Conservation (phyloP, 2,329 filamentous ascomycete genomes). For the Trichoderma sp. region DNA sequence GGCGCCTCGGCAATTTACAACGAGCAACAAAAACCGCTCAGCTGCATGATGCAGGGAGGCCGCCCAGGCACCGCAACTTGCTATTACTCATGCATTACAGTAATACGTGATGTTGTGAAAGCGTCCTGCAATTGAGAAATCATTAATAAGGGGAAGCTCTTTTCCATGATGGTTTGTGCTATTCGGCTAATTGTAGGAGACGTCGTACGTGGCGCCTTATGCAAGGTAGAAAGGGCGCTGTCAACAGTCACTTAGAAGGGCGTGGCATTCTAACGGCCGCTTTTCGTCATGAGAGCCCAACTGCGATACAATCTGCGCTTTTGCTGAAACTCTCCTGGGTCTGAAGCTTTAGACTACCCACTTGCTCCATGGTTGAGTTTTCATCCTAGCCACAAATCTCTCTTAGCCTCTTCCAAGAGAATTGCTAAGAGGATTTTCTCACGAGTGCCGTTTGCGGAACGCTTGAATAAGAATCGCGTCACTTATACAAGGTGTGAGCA, state of each 20-base stretch:
- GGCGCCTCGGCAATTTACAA: background rate
- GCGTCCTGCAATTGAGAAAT: background rate
- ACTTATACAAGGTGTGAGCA: background rate
- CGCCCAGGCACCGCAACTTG: background rate
- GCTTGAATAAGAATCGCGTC: background rate
- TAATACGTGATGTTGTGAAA: background rate
- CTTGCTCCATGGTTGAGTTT: background rate
- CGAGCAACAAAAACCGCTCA: conserved; percentile 17
- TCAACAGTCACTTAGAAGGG: background rate
- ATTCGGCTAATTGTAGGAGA: background rate
- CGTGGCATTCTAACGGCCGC: too few species aligned
- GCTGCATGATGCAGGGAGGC: conserved; percentile 9
- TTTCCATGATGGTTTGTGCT: background rate
- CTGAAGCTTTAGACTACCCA: background rate
- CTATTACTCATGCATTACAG: background rate
- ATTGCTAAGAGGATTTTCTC: background rate
- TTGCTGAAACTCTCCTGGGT: background rate
- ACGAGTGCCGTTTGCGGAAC: background rate
- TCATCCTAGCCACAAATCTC: background rate
- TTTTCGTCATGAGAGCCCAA: background rate
- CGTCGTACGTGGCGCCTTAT: too few species aligned
- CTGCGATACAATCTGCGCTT: background rate
- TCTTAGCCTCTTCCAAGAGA: background rate
- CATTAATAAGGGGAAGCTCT: background rate
- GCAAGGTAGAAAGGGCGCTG: too few species aligned